Percentiles rank a stretch among this genome's conserved stretches.
Conservation (phyloP, 2,329 filamentous ascomycete genomes). For the Xylaria sp. region DNA sequence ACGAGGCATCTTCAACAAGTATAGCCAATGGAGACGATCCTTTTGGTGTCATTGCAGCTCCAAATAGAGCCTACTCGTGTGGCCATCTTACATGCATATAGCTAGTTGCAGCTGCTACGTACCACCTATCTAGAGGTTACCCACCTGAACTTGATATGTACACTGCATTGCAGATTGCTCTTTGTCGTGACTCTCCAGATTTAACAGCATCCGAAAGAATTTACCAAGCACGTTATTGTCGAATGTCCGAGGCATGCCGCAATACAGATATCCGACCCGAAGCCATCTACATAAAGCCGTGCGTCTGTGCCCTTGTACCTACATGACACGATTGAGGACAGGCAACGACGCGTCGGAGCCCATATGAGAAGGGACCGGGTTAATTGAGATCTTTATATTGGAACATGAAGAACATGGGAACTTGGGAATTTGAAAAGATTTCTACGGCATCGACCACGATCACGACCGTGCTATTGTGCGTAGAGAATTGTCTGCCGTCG, state of each 20-base stretch:
- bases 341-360: background rate
- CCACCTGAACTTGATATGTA: background rate
- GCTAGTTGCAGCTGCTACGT: constrained; percentile 13
- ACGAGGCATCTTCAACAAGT: background rate
- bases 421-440: background rate
- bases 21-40: background rate
- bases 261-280: background rate
- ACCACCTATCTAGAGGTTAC: background rate
- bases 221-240: background rate
- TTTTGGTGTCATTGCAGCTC: constrained; percentile 2
- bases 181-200: background rate
- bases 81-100: constrained; percentile 25
- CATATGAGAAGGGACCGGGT: constrained; percentile 10
- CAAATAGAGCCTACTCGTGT: constrained; percentile 5
- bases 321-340: constrained; percentile 12
- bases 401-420: constrained; percentile 3
- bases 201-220: background rate
- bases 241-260: background rate
- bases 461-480: background rate
- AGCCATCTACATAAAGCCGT: background rate
- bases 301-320: background rate
- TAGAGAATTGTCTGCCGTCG: background rate
- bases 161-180: background rate
- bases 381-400: background rate
- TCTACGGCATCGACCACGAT: background rate